These are phyloP conservation scores for Rheum nobile DNA, from an alignment of 148 eudicot species.

Conservation along the genomic window DNA sequence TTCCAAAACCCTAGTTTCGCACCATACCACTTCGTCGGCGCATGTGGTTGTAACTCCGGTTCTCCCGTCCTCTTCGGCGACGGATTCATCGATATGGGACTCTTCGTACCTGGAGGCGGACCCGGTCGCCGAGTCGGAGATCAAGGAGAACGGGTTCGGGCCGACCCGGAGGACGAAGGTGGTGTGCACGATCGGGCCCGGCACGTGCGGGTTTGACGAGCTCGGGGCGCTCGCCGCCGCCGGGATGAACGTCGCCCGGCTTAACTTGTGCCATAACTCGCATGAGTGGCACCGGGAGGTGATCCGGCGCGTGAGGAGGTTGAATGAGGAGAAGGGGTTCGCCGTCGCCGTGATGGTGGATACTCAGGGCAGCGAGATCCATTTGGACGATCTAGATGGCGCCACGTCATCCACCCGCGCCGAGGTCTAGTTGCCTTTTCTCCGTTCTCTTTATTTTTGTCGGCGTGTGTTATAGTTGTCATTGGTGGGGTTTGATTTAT, in stretches of 20 bases:
- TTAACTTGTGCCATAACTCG: constrained; percentile 86
- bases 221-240: constrained; percentile 75
- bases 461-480: not conserved
- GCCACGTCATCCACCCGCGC: constrained; percentile 12
- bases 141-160: constrained; percentile 83
- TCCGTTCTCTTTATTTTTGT: not conserved
- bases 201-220: constrained; percentile 29
- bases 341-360: constrained; percentile 14
- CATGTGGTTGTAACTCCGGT: not conserved
- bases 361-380: constrained; percentile 95
- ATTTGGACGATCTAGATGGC: constrained; percentile 94
- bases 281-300: constrained; percentile 69
- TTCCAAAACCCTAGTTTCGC: not conserved
- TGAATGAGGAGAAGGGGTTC: constrained; percentile 80
- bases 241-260: constrained; percentile 85
- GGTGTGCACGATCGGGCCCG: constrained; percentile 8
- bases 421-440: not conserved
- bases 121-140: constrained; percentile 37
- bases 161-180: constrained; percentile 61
- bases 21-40: not conserved
- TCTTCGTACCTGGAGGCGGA: not conserved
- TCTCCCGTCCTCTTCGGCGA: not conserved
- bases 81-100: constrained; percentile 1
- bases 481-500: not conserved
- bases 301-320: constrained; percentile 50